Percentiles rank a stretch among this genome's conserved stretches.
These are phyloP conservation scores for Rhynchosporium graminicola DNA, from an alignment of 2,329 filamentous ascomycete species.

Conservation along the genomic window DNA sequence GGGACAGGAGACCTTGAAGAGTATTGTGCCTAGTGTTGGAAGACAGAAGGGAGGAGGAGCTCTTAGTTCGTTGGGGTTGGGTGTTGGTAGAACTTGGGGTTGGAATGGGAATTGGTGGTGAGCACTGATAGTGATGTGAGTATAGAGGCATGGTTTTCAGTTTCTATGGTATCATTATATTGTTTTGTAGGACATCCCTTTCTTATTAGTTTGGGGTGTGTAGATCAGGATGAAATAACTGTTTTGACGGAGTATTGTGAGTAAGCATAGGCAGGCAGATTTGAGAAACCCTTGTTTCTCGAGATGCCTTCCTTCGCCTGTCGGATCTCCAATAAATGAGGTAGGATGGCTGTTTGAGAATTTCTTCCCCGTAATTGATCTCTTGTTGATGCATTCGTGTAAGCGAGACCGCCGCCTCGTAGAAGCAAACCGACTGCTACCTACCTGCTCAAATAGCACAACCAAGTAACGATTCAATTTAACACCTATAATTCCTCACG, in stretches of 20 bases:
- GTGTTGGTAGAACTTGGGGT: slow-evolving; percentile 20
- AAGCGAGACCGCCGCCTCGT: no score
- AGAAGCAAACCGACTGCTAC: no score
- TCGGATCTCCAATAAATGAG: no score
- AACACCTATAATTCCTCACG: no score
- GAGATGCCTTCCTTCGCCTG: no score
- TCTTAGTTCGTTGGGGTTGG: slow-evolving; percentile 18
- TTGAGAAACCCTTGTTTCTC: no score
- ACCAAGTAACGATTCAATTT: no score
- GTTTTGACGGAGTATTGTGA: neutral
- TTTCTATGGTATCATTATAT: neutral
- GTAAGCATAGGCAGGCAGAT: no score
- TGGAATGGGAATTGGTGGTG: slow-evolving; percentile 25
- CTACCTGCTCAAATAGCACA: no score
- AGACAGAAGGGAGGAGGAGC: slow-evolving; percentile 17
- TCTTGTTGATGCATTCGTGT: no score
- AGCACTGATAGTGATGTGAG: neutral
- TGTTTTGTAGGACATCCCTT: neutral
- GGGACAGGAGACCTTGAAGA: slow-evolving; percentile 30
- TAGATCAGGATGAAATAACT: neutral
- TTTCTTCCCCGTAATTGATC: no score
- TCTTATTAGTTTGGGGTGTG: neutral
- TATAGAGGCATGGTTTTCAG: neutral
- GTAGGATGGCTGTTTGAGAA: no score
- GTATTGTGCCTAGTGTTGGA: slow-evolving; percentile 30